A percentile compares a stretch with the other conserved stretches of the same genome.
These are phyloP conservation scores for Pleurotus citrinopileatus DNA, from an alignment of 768 basidiomycete genomes.

Conservation along the genomic window DNA sequence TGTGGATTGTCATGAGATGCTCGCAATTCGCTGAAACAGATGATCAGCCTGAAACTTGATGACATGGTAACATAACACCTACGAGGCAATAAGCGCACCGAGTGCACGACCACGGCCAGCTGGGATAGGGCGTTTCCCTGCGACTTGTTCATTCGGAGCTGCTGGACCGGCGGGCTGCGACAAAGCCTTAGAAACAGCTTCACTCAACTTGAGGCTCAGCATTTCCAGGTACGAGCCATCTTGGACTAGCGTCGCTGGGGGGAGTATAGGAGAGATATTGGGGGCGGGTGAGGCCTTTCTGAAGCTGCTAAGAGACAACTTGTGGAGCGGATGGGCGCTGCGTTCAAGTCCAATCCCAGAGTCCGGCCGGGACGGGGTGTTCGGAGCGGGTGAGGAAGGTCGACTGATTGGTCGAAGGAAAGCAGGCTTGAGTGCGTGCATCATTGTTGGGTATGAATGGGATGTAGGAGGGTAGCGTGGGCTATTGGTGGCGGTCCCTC, in stretches of 20 bases:
- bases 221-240: slow-evolving; percentile 81
- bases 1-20: slow-evolving; percentile 62
- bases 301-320: slow-evolving; percentile 58
- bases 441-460: slow-evolving; percentile 32
- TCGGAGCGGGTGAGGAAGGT: slow-evolving; percentile 58
- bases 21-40: slow-evolving; percentile 57
- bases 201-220: slow-evolving; percentile 73
- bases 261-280: slow-evolving; percentile 25
- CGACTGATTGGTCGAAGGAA: slow-evolving; percentile 65
- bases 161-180: slow-evolving; percentile 60
- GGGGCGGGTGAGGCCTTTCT: slow-evolving; percentile 53
- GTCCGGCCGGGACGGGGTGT: slow-evolving; percentile 34
- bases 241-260: slow-evolving; percentile 53
- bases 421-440: slow-evolving; percentile 67
- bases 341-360: slow-evolving; percentile 39
- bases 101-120: slow-evolving; percentile 65
- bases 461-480: slow-evolving; percentile 16
- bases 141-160: slow-evolving; percentile 47
- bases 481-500: slow-evolving; percentile 10
- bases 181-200: slow-evolving; percentile 77
- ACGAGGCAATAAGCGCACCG: slow-evolving; percentile 71
- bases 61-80: slow-evolving; percentile 28
- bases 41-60: slow-evolving; percentile 12
- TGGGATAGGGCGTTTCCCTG: slow-evolving; percentile 73
- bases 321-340: slow-evolving; percentile 49